These are phyloP conservation scores for Zymoseptoria passerinii DNA, from an alignment of 2,329 filamentous ascomycete genomes.

Conservation along the genomic window DNA sequence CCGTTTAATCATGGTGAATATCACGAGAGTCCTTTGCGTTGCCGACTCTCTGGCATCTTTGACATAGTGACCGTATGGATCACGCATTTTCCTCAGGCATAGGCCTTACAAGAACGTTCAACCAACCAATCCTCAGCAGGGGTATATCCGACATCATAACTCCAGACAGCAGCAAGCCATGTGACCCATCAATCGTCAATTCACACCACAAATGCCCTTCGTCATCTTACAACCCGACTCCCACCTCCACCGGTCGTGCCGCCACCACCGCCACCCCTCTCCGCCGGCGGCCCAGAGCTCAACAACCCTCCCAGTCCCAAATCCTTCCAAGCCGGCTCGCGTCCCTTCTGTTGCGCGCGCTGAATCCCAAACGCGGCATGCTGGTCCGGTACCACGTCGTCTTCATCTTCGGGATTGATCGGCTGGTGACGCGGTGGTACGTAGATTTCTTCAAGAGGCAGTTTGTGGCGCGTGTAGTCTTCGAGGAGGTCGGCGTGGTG, in stretches of 20 bases:
- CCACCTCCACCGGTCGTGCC: background rate
- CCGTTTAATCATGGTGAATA: background rate
- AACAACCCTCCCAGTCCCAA: conserved; percentile 64
- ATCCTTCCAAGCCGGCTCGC: conserved; percentile 71
- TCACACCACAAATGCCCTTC: background rate
- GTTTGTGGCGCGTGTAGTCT: conserved; percentile 38
- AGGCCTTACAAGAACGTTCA: background rate
- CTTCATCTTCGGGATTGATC: conserved; percentile 76
- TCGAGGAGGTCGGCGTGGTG: conserved; percentile 73
- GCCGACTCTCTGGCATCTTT: background rate
- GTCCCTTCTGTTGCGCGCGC: conserved; percentile 63
- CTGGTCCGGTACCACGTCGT: conserved; percentile 80
- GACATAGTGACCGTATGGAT: background rate
- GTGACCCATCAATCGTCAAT: background rate
- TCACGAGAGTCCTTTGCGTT: background rate
- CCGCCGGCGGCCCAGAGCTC: conserved; percentile 48
- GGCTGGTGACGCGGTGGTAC: conserved; percentile 73
- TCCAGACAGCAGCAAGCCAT: background rate
- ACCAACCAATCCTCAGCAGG: background rate
- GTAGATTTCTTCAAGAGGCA: conserved; percentile 62
- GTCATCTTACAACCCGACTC: background rate
- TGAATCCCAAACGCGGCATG: conserved; percentile 82
- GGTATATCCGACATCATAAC: background rate
- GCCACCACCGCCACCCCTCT: conserved; percentile 5
- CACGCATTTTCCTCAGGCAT: background rate